These are phyloP conservation scores for Fonsecaea erecta DNA, from an alignment of 2,329 filamentous ascomycete genomes.

Conservation along the genomic window DNA sequence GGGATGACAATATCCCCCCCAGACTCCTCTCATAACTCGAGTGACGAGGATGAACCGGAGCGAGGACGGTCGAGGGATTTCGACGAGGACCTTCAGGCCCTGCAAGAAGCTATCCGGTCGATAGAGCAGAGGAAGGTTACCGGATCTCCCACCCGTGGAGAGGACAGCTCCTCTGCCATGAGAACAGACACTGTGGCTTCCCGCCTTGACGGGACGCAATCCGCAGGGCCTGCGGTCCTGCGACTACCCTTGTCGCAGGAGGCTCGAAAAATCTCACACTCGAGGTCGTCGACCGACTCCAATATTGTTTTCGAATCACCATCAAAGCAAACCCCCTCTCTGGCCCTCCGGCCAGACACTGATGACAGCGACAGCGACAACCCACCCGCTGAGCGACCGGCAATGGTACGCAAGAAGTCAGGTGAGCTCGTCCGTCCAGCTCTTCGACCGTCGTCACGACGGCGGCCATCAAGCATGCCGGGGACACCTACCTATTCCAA, in stretches of 20 bases:
- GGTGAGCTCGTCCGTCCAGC: slow-evolving; percentile 94
- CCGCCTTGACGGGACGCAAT: slow-evolving; percentile 27
- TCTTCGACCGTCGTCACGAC: slow-evolving; percentile 74
- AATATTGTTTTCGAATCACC: slow-evolving; percentile 53
- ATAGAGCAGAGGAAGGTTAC: slow-evolving; percentile 68
- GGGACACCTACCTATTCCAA: slow-evolving; percentile 95
- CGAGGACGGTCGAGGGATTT: slow-evolving; percentile 43
- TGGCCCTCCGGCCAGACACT: slow-evolving; percentile 43
- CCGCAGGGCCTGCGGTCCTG: slow-evolving; percentile 49
- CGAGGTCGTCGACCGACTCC: slow-evolving; percentile 63
- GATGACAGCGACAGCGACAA: slow-evolving; percentile 64
- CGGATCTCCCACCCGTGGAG: slow-evolving; percentile 58
- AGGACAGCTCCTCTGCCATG: slow-evolving; percentile 33
- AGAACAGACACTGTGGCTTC: slow-evolving; percentile 29
- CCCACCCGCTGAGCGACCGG: slow-evolving; percentile 70
- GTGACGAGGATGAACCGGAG: slow-evolving; percentile 74
- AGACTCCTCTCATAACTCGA: slow-evolving; percentile 78
- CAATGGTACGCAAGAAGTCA: slow-evolving; percentile 96
- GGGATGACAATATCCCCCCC: slow-evolving; percentile 90
- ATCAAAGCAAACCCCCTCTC: slow-evolving; percentile 51
- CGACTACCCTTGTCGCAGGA: slow-evolving; percentile 56
- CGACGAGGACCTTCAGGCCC: slow-evolving; percentile 62
- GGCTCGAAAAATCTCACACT: slow-evolving; percentile 65
- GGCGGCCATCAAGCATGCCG: slow-evolving; percentile 93
- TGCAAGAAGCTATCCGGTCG: slow-evolving; percentile 81